A percentile compares a stretch with the other conserved stretches of the same genome.
Evolutionary conservation across 495 filamentous ascomycete species (phyloP).

Genomic region (Annulohypoxylon moriforme): DNA sequence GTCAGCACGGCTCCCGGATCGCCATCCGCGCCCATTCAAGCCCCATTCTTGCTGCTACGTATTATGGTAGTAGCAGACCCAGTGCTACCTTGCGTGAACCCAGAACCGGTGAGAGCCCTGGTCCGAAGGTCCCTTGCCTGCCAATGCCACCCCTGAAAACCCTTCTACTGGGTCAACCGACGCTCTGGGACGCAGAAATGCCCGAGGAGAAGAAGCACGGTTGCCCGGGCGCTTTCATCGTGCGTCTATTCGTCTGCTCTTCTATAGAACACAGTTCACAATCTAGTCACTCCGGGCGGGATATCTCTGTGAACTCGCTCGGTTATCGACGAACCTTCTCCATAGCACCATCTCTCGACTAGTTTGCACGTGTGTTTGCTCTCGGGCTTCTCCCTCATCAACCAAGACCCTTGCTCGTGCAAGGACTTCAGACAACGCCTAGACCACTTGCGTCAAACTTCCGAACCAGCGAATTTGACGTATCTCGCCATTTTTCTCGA

Average conservation of each 20-base stretch:
- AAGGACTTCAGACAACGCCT: slow-evolving; percentile 42
- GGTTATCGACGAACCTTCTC: slow-evolving; percentile 17
- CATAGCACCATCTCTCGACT: not conserved
- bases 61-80: slow-evolving; percentile 22
- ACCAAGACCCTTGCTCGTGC: slow-evolving; percentile 31
- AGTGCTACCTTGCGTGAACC: slow-evolving; percentile 39
- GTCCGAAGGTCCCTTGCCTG: slow-evolving; percentile 12
- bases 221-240: slow-evolving; percentile 22
- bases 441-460: slow-evolving; percentile 39
- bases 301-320: slow-evolving; percentile 18
- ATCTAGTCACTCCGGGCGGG: not conserved
- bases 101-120: slow-evolving; percentile 43
- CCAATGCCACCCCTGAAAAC: slow-evolving; percentile 42
- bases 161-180: slow-evolving; percentile 39
- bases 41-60: slow-evolving; percentile 26
- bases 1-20: slow-evolving; percentile 36
- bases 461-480: slow-evolving; percentile 34
- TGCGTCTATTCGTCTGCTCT: slow-evolving; percentile 9
- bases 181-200: slow-evolving; percentile 44
- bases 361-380: slow-evolving; percentile 19
- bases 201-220: slow-evolving; percentile 36
- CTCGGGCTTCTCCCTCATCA: slow-evolving; percentile 10
- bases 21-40: slow-evolving; percentile 31
- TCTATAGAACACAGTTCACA: slow-evolving; percentile 16
- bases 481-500: slow-evolving; percentile 30